Evolutionary conservation across 495 filamentous ascomycete species (phyloP).

Genomic region (Baudoinia panamericana): DNA sequence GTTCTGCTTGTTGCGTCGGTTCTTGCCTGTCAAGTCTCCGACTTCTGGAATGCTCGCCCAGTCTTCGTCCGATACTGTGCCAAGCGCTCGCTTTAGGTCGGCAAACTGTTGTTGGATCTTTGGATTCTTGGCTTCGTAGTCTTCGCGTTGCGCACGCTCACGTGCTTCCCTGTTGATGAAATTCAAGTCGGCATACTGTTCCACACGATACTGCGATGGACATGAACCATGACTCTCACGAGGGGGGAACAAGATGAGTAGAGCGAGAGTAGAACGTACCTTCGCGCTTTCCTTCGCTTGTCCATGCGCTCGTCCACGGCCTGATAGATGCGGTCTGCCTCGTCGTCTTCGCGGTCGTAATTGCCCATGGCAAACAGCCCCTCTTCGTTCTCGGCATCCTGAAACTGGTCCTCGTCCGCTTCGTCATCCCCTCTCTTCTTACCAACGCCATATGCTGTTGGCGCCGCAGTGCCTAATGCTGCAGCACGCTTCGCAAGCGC

Average conservation of each 20-base stretch:
- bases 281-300: slow-evolving; percentile 66
- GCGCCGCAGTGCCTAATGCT: slow-evolving; percentile 65
- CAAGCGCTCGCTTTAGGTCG: slow-evolving; percentile 81
- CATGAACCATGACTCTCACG: slow-evolving; percentile 22
- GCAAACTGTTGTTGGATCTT: slow-evolving; percentile 99
- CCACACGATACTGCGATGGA: slow-evolving; percentile 29
- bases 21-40: slow-evolving; percentile 89
- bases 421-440: slow-evolving; percentile 64
- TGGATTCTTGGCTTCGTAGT: slow-evolving; percentile 92
- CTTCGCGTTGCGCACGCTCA: slow-evolving; percentile 77
- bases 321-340: slow-evolving; percentile 89
- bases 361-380: slow-evolving; percentile 87
- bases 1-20: slow-evolving; percentile 66
- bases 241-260: slow-evolving; percentile 14
- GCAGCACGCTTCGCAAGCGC: slow-evolving; percentile 84
- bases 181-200: slow-evolving; percentile 78
- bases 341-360: slow-evolving; percentile 92
- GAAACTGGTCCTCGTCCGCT: slow-evolving; percentile 62
- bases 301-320: slow-evolving; percentile 96
- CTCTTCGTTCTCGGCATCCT: slow-evolving; percentile 94
- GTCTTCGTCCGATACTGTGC: slow-evolving; percentile 82
- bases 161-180: slow-evolving; percentile 80
- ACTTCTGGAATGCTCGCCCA: slow-evolving; percentile 95
- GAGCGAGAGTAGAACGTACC: slow-evolving; percentile 52
- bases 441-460: slow-evolving; percentile 62